Conservation (phyloP, 176 grass and related monocot genomes). For the Poa annua region DNA sequence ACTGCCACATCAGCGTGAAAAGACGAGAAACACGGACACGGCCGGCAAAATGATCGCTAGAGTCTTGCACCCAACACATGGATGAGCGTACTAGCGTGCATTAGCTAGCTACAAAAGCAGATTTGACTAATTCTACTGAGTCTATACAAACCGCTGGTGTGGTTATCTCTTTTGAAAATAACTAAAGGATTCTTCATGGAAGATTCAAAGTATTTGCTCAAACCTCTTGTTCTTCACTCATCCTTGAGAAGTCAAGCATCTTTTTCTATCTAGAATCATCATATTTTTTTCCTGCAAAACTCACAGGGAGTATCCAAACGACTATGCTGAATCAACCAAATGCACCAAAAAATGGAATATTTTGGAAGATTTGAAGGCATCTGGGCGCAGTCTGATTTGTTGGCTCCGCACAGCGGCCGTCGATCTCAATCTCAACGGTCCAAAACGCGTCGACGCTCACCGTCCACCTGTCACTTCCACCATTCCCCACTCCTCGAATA, state of each 20-base stretch:
- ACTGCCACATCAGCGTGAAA: too few species aligned
- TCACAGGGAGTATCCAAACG: background rate
- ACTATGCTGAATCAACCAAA: background rate
- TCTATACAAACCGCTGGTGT: too few species aligned
- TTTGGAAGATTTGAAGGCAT: too few species aligned
- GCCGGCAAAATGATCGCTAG: too few species aligned
- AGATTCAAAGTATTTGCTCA: background rate
- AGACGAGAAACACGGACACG: too few species aligned
- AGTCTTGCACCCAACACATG: too few species aligned
- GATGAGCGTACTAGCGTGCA: too few species aligned
- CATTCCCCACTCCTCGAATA: constrained; percentile 19
- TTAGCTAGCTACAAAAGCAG: too few species aligned
- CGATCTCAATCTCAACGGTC: constrained; percentile 62
- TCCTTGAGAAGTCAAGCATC: background rate
- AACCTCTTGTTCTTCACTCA: background rate
- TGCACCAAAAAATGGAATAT: too few species aligned
- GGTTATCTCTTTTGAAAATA: too few species aligned
- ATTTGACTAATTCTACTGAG: too few species aligned
- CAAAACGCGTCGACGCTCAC: constrained; percentile 35
- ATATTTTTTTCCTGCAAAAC: background rate
- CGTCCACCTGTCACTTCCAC: constrained; percentile 32
- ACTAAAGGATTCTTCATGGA: background rate
- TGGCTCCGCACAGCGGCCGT: constrained; percentile 37
- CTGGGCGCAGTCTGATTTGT: background rate
- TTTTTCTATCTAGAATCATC: background rate